Evolutionary conservation across 163 green algal genomes (phyloP), one percentile per base, ranked within the genome.

Genomic region (Chloroidium sp.): DNA sequence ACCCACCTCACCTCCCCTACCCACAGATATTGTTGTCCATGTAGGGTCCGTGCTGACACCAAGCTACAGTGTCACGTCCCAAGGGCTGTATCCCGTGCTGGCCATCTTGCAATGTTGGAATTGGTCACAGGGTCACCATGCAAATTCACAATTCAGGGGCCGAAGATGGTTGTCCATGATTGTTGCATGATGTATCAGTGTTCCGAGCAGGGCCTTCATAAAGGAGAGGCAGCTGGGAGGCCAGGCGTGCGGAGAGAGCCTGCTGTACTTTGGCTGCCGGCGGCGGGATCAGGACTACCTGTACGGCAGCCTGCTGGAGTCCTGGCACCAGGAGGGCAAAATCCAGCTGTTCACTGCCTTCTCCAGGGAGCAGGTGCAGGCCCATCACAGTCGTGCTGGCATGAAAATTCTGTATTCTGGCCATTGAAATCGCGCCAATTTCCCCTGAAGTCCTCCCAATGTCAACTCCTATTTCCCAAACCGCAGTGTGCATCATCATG

Each of bases 231-330:
- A 84, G 8, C 77, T 82, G 13, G 59, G 60, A 14, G 6, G 4
- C 57, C 67, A 36, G 14, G 75, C 10, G 3, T 2, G 14, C 69
- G 74, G 62, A 2, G 13, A 76, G 1, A 4, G 78, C 36, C 85
- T 97, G 36, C 87, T 98, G 62, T 99, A 97, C 90, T 99, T 97
- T 83, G 95, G 95, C 14, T 98, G 95, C 88, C 90, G 95, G n/a
- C 86, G 87, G 61, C 80, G 82, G 36, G 78, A 89, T 1, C 84
- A 92, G 60, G 94, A 98, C 87, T 97, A 91, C 88, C 91, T 98
- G 36, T 97, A 98, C 78, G 79, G 86, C 69, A 80, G 86, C 2
- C 93, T 97, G 88, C 87, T 98, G 68, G 84, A 90, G 78, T 81
- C 14, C 1, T 86, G 76, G 61, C 77, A 85, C 2, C 77, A 87